These are phyloP conservation scores for Cornus suecica DNA, from an alignment of 148 eudicot species.

Conservation along the genomic window DNA sequence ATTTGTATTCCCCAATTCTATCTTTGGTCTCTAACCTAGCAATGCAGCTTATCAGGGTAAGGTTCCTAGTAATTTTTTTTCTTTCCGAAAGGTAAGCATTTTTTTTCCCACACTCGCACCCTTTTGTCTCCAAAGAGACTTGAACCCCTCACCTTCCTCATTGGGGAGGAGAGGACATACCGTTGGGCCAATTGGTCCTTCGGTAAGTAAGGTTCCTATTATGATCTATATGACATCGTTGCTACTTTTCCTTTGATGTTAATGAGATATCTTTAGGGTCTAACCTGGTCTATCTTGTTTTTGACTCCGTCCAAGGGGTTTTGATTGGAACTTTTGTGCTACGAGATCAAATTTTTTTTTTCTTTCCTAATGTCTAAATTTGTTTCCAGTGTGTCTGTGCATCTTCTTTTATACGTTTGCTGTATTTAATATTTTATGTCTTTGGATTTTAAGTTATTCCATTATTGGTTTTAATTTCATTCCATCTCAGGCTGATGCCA, in stretches of 20 bases:
- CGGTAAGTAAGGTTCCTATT: background rate
- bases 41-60: background rate
- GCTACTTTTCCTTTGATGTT: background rate
- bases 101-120: no score
- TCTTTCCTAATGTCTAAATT: background rate
- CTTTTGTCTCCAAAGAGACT: no score
- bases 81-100: no score
- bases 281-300: background rate
- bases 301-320: background rate
- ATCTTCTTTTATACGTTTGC: background rate
- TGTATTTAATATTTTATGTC: background rate
- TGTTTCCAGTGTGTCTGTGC: background rate
- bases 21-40: background rate
- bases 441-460: background rate
- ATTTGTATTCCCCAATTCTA: background rate
- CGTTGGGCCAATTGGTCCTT: no score
- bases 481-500: constrained; percentile 75
- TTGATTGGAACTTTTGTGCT: background rate
- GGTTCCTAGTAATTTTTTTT: background rate
- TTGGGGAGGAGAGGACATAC: no score
- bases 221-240: background rate
- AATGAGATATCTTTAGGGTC: background rate
- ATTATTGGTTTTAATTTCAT: constrained; percentile 13
- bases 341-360: background rate
- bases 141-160: no score